Percentiles rank a stretch among this genome's conserved stretches.
These are phyloP conservation scores for Trametes villosa DNA, from an alignment of 768 basidiomycete species.

Conservation along the genomic window DNA sequence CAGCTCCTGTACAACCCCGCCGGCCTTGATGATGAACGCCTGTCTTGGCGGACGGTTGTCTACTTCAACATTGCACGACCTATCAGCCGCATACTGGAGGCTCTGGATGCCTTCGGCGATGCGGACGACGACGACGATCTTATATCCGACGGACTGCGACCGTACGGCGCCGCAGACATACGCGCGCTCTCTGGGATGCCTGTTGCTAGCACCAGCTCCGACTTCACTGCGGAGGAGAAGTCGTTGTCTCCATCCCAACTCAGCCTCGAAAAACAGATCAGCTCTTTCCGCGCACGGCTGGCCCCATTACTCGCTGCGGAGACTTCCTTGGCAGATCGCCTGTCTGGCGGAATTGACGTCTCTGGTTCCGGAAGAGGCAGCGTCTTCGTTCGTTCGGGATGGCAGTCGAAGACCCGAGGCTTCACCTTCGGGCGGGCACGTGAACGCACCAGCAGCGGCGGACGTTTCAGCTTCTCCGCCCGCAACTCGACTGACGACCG, in stretches of 20 bases:
- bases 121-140: slow-evolving; percentile 58
- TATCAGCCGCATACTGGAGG: slow-evolving; percentile 43
- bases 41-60: slow-evolving; percentile 78
- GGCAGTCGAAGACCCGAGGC: slow-evolving; percentile 71
- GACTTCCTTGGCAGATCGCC: slow-evolving; percentile 64
- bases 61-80: slow-evolving; percentile 72
- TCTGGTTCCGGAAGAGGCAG: slow-evolving; percentile 73
- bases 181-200: slow-evolving; percentile 7
- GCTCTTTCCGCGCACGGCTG: slow-evolving; percentile 57
- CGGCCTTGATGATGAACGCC: slow-evolving; percentile 69
- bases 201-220: slow-evolving; percentile 8
- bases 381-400: slow-evolving; percentile 79
- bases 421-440: slow-evolving; percentile 37
- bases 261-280: slow-evolving; percentile 28
- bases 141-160: slow-evolving; percentile 45
- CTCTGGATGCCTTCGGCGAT: slow-evolving; percentile 38
- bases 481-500: slow-evolving; percentile 34
- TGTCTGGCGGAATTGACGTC: slow-evolving; percentile 74
- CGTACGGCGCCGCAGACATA: slow-evolving; percentile 8
- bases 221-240: slow-evolving; percentile 7
- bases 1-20: slow-evolving; percentile 78
- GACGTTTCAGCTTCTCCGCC: slow-evolving; percentile 32
- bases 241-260: slow-evolving; percentile 22
- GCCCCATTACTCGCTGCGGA: slow-evolving; percentile 65
- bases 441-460: slow-evolving; percentile 33